These are phyloP conservation scores for Geranium incanum DNA, from an alignment of 441 rosid genomes.

Conservation along the genomic window DNA sequence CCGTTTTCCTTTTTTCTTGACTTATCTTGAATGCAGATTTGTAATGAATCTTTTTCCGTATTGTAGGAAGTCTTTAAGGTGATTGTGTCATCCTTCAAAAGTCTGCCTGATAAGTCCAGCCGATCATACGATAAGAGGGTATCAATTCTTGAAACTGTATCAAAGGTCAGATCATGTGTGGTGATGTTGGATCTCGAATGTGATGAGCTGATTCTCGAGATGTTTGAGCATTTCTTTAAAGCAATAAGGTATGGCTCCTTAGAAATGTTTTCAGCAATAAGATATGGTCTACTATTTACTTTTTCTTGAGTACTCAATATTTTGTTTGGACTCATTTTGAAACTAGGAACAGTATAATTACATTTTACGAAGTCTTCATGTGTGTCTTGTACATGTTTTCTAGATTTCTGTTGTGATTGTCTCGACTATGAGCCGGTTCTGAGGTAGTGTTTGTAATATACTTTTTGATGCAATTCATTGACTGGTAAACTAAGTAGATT, in stretches of 20 bases:
- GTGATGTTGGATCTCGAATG: slow-evolving; percentile 99
- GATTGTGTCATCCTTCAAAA: slow-evolving; percentile 62
- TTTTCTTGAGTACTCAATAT: background rate
- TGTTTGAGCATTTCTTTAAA: slow-evolving; percentile 86
- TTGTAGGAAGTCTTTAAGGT: slow-evolving; percentile 55
- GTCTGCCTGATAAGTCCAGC: slow-evolving; percentile 59
- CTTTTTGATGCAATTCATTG: background rate
- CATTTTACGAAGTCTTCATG: background rate
- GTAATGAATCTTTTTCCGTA: background rate
- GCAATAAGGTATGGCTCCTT: slow-evolving; percentile 52
- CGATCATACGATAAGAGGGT: slow-evolving; percentile 63
- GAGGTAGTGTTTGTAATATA: background rate
- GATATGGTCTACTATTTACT: background rate
- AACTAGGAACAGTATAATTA: background rate
- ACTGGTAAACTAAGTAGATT: background rate
- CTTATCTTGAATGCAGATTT: background rate
- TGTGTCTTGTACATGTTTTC: background rate
- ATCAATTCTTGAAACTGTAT: slow-evolving; percentile 88
- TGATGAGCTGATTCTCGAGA: slow-evolving; percentile 67
- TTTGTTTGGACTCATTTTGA: background rate
- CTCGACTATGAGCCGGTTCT: background rate
- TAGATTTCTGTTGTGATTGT: background rate
- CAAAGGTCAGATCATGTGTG: slow-evolving; percentile 89
- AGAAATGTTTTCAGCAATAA: background rate
- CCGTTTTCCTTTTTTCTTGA: background rate